A percentile compares a stretch with the other conserved stretches of the same genome.
Conservation (phyloP, 2,329 filamentous ascomycete genomes). For the Ciborinia camelliae region DNA sequence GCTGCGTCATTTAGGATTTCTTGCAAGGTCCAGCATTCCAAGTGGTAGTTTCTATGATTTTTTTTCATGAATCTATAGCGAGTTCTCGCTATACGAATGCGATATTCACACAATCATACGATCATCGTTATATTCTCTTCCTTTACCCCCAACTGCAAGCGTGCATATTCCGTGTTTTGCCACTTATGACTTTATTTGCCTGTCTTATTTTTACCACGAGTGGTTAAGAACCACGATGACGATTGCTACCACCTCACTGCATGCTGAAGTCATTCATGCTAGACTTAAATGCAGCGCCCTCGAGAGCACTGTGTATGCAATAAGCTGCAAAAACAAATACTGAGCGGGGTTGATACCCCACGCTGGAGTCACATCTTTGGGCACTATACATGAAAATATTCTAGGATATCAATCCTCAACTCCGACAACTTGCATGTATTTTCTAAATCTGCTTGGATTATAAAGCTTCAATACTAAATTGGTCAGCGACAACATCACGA, state of each 20-base stretch:
- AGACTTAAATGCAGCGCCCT: background rate
- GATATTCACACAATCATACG: background rate
- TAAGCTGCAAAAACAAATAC: background rate
- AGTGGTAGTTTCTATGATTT: background rate
- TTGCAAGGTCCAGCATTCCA: background rate
- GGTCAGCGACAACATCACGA: background rate
- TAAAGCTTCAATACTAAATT: background rate
- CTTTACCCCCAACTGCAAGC: background rate
- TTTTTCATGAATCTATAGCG: background rate
- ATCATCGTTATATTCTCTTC: background rate
- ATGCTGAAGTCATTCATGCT: background rate
- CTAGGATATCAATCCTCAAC: constrained; percentile 5
- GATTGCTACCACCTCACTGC: background rate
- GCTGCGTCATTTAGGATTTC: background rate
- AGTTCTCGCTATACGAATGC: background rate
- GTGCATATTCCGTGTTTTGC: background rate
- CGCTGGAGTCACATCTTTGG: background rate
- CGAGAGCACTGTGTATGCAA: background rate
- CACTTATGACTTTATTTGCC: background rate
- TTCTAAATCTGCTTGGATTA: background rate
- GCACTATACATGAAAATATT: background rate
- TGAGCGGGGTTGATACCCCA: background rate
- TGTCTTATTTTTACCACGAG: background rate
- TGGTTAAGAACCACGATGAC: background rate
- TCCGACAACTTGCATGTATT: constrained; percentile 2